Base-by-base conservation (phyloP, 2,329 filamentous ascomycete species). In the Fusarium abutilonis region DNA sequence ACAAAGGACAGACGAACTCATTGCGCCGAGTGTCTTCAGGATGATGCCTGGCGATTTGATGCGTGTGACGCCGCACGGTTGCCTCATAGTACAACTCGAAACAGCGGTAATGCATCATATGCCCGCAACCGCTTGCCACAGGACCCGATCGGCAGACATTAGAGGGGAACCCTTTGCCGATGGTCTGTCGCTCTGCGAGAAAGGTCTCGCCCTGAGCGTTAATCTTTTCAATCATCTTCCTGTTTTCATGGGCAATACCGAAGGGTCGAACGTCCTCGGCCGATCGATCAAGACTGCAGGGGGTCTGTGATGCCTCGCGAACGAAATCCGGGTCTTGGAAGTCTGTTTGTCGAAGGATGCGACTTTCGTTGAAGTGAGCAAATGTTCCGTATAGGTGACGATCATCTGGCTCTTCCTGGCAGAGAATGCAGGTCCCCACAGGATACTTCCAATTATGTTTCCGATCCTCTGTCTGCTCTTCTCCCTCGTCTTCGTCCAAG, bases 51-150 rank as follows among this genome's bases (percentile, higher is more conserved):
- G 95, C 93, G 74, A 99, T 97, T 74, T 99, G 95, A 70, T 95
- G 92, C 17, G 86, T 86, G 73, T 99, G 96, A 35, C 95, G 86
- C 58, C 93, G 85, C 49, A 89, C 83, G 1, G 92, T 96, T 4
- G 94, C 92, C 41, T 91, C 86, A 64, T 92, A 90, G 72, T 98
- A 99, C 36, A 90, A 86, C 70, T 97, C 93, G 73, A 99, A 99
- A 77, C 95, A 99, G 67, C 86, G 88, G 74, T 91, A 98, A 75
- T 99, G 95, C 95, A 99, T 99, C 71, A 99, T 96, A 75, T 99
- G 95, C 3, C 95, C 95, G 75, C 95, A 99, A 9, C 94, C 92
- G 32, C 91, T 91, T 10, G 93, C 91, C 2, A 98, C 89, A 1
- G 94, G 91, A 0, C 93, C 95, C 15, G 85, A 81, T 26, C 84